Evolutionary conservation across 345 rosid genomes (phyloP), one percentile per base, ranked within the genome.

Genomic region (Fremontodendron californicum): DNA sequence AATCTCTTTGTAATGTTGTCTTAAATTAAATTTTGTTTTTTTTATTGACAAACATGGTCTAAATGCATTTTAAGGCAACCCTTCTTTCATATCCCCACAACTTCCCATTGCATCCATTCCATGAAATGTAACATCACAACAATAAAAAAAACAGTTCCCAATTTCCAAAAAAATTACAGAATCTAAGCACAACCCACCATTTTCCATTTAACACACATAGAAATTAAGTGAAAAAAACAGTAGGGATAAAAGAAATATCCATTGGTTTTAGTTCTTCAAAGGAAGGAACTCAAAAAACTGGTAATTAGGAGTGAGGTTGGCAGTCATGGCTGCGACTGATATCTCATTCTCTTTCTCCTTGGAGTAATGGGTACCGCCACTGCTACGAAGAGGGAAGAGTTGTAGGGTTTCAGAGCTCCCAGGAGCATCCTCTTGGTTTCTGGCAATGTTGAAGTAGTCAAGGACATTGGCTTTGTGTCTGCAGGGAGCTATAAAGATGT

Each of bases 281-380:
- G 94, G 92, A 71, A 90, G 88, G 81, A 90, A 90, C 73, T 88
- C 94, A 65, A 87, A 90, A 71, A 86, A 90, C 79, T 80, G 89
- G 77, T n/a, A 78, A n/a, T n/a, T n/a, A 78, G 87, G 85, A 43
- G 69, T 37, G 78, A 74, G 75, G 81, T 78, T 80, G 18, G 76
- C 81, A 64, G 81, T 85, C 6, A 77, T 75, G 8, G 58, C 43
- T 16, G 89, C 37, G 18, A 29, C 37, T n/a, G n/a, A 80, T 25
- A 61, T 31, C 45, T 77, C 86, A 3, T 49, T 78, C 43, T 73
- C 89, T 76, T 80, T 80, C 46, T 69, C 77, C 42, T 58, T 77
- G n/a, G n/a, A n/a, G n/a, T n/a, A n/a, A 35, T 75, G 75, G n/a
- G 46, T 27, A 16, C 55, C 86, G 21, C 40, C 78, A 2, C 45